These are phyloP conservation scores for Annona squamosa DNA, from an alignment of 164 flowering plant species.

Conservation along the genomic window DNA sequence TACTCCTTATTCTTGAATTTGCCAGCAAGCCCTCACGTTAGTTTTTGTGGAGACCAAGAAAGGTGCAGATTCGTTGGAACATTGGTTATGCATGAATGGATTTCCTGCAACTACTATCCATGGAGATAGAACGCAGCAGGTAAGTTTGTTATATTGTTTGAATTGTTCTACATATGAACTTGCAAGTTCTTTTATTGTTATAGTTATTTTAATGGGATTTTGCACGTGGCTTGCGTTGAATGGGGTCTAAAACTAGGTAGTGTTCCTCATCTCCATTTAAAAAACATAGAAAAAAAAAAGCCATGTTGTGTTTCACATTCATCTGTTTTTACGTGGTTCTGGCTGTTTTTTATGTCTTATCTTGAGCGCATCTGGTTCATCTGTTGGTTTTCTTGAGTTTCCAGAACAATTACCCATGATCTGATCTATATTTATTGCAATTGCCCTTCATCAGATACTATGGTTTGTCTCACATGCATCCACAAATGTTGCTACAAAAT, in stretches of 20 bases:
- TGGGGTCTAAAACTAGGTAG: no score
- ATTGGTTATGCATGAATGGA: conserved; percentile 41
- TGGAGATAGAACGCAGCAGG: conserved; percentile 60
- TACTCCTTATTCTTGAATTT: conserved; percentile 2
- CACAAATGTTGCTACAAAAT: no score
- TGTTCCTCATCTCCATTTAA: neutral
- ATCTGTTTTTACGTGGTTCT: neutral
- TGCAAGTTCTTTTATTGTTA: no score
- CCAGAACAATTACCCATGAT: no score
- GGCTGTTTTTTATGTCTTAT: neutral
- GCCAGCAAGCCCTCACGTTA: conserved; percentile 47
- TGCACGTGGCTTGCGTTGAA: no score
- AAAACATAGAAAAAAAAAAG: neutral
- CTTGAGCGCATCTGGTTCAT: neutral
- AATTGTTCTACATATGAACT: no score
- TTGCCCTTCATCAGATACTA: no score
- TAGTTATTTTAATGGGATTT: no score
- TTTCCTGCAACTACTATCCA: conserved; percentile 56
- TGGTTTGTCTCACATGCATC: no score
- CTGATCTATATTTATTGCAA: no score
- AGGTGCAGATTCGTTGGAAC: conserved; percentile 49
- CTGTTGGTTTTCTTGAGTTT: neutral
- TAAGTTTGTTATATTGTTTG: conserved; percentile 12
- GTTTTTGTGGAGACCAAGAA: conserved; percentile 63
- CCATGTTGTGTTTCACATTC: no score